These are phyloP conservation scores for Cordyceps javanica DNA, from an alignment of 2,329 filamentous ascomycete species.

Conservation along the genomic window DNA sequence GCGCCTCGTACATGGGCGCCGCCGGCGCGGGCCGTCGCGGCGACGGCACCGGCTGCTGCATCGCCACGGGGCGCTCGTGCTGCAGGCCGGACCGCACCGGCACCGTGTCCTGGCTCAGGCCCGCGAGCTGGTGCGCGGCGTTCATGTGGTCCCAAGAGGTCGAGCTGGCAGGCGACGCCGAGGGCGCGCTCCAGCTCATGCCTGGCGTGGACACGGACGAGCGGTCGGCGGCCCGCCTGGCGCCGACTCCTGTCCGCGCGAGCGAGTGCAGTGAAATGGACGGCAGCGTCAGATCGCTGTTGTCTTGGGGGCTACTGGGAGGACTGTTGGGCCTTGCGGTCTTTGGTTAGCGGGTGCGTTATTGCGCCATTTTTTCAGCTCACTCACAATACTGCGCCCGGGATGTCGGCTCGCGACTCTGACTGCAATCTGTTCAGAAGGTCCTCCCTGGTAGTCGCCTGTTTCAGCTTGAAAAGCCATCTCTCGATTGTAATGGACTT, in stretches of 20 bases:
- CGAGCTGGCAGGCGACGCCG: slow-evolving; percentile 16
- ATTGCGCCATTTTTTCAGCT: slow-evolving; percentile 8
- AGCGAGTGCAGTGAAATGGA: slow-evolving; percentile 20
- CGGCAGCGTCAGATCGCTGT: slow-evolving; percentile 18
- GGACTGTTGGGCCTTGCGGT: slow-evolving; percentile 14
- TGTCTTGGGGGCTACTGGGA: slow-evolving; percentile 15
- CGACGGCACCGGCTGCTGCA: slow-evolving; percentile 19
- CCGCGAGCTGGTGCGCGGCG: slow-evolving; percentile 23
- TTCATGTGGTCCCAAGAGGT: slow-evolving; percentile 23
- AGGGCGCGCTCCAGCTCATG: slow-evolving; percentile 18
- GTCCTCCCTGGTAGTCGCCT: slow-evolving; percentile 18
- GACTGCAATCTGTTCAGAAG: slow-evolving; percentile 16
- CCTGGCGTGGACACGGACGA: neutral
- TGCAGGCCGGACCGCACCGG: slow-evolving; percentile 28
- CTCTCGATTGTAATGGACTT: slow-evolving; percentile 33
- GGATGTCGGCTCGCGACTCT: slow-evolving; percentile 19
- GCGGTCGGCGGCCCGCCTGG: slow-evolving; percentile 7
- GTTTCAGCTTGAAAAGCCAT: slow-evolving; percentile 33
- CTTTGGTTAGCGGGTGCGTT: neutral
- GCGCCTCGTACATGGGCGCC: slow-evolving; percentile 28
- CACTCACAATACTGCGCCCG: slow-evolving; percentile 20
- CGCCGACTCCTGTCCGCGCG: slow-evolving; percentile 16
- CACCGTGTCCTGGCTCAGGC: slow-evolving; percentile 17
- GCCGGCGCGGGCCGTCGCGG: slow-evolving; percentile 16
- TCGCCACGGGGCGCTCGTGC: slow-evolving; percentile 30